Evolutionary conservation across 345 rosid species (phyloP), one percentile per base, ranked within the genome.

Genomic region (Mallotus nudiflorus): DNA sequence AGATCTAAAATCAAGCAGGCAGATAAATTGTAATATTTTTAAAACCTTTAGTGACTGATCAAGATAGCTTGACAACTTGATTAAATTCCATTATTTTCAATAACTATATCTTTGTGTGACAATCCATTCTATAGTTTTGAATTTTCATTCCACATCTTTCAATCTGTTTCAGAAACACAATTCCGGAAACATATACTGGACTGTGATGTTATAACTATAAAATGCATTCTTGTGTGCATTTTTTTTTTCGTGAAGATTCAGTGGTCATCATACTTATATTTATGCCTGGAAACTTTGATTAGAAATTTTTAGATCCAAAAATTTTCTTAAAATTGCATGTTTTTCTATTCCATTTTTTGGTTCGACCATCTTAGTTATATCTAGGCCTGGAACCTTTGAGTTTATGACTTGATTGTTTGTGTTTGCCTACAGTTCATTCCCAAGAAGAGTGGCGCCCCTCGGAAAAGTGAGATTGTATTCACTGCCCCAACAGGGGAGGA

Each of bases 401-500:
- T 42, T 6, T 14, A 11, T 69, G 64, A 72, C 42, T 31, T 75
- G 60, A 27, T 20, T 8, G 54, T 29, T 27, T 59, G 40, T n/a
- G n/a, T n/a, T n/a, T n/a, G 64, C 45, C 45, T 27, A 19, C 64
- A 72, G 76, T 56, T 72, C 37, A 33, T 65, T 33, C 65, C 65
- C 58, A 72, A 35, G 65, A 67, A 60, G 63, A 57, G 76, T 12
- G 69, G 80, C 27, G 67, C 65, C 19, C 44, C 53, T 18, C 73
- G 59, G 78, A 78, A 69, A 60, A 53, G 60, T 58, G 78, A 78
- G 58, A 70, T 78, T 7, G 45, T 68, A 28, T 78, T 78, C 74
- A 69, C 64, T 45, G 66, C 77, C 15, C 81, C 81, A 18, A 73
- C 77, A 1, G 81, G 81, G 29, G 81, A 73, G 70, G 81, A 73